Evolutionary conservation across 345 rosid genomes (phyloP).

Genomic region (Erodium maritimum): DNA sequence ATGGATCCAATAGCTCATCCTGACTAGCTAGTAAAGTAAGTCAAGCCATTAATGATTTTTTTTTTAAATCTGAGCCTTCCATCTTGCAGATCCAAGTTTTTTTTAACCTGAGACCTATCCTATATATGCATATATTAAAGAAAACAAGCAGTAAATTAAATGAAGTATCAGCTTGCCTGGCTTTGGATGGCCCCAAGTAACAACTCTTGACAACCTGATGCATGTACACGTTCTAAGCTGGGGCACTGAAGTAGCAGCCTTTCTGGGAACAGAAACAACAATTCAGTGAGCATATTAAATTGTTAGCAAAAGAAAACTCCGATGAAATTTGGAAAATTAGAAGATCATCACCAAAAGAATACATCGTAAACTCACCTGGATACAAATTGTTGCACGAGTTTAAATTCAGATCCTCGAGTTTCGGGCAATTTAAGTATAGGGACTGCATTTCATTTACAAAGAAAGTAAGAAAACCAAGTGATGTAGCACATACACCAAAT

Average conservation of each 20-base stretch:
- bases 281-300: not conserved
- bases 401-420: slow-evolving; percentile 75
- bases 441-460: slow-evolving; percentile 50
- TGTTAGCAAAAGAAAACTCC: not conserved
- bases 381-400: slow-evolving; percentile 68
- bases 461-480: slow-evolving; percentile 14
- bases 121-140: no score
- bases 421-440: slow-evolving; percentile 73
- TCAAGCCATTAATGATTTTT: no score
- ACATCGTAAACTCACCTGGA: slow-evolving; percentile 34
- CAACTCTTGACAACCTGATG: slow-evolving; percentile 60
- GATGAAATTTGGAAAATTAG: not conserved
- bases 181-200: slow-evolving; percentile 45
- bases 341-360: slow-evolving; percentile 1
- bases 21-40: no score
- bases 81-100: no score
- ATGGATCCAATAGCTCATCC: no score
- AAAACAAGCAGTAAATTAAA: no score
- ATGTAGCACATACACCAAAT: slow-evolving; percentile 5
- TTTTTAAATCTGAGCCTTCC: no score
- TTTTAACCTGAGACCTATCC: no score
- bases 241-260: slow-evolving; percentile 87
- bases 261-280: slow-evolving; percentile 19
- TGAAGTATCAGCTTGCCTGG: slow-evolving; percentile 45
- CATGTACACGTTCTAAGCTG: slow-evolving; percentile 62